Evolutionary conservation across 2,329 filamentous ascomycete genomes (phyloP).

Genomic region (Aspergillus caelatus): DNA sequence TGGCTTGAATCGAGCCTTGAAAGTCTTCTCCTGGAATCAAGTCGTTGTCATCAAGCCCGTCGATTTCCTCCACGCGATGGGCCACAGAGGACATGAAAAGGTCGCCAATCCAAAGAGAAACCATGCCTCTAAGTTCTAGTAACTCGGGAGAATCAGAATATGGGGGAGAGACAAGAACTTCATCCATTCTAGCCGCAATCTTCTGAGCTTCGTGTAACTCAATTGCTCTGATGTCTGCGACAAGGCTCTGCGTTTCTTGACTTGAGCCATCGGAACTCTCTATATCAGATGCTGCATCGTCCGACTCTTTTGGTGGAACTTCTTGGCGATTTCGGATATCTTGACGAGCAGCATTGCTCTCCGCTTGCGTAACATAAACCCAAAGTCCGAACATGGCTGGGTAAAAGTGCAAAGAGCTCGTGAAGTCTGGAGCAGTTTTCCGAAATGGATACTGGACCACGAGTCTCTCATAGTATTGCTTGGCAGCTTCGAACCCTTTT

Average conservation of each 20-base stretch:
- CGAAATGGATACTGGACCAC: slow-evolving; percentile 77
- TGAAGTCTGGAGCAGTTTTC: slow-evolving; percentile 58
- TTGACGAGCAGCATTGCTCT: slow-evolving; percentile 53
- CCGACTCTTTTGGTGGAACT: slow-evolving; percentile 29
- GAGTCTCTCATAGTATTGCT: slow-evolving; percentile 74
- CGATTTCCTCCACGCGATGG: slow-evolving; percentile 19
- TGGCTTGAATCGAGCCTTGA: slow-evolving; percentile 31
- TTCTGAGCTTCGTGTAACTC: slow-evolving; percentile 63
- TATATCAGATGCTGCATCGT: slow-evolving; percentile 29
- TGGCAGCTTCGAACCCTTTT: slow-evolving; percentile 60
- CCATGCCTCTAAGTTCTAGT: slow-evolving; percentile 71
- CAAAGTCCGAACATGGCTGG: slow-evolving; percentile 79
- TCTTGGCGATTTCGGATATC: slow-evolving; percentile 34
- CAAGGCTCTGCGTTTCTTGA: slow-evolving; percentile 39
- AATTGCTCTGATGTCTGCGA: slow-evolving; percentile 46
- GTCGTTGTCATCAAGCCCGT: slow-evolving; percentile 20
- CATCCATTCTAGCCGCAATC: slow-evolving; percentile 71
- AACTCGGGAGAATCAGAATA: slow-evolving; percentile 70
- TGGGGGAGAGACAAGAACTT: slow-evolving; percentile 68
- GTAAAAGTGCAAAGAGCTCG: slow-evolving; percentile 76
- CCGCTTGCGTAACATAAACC: slow-evolving; percentile 72
- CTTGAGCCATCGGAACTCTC: slow-evolving; percentile 26
- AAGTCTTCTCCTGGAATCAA: slow-evolving; percentile 24
- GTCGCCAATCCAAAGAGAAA: slow-evolving; percentile 75
- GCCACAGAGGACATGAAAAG: slow-evolving; percentile 49